Evolutionary conservation across 176 grass and related monocot species (phyloP), one percentile per base, ranked within the genome.

Genomic region (Ampelocalamus luodianensis): DNA sequence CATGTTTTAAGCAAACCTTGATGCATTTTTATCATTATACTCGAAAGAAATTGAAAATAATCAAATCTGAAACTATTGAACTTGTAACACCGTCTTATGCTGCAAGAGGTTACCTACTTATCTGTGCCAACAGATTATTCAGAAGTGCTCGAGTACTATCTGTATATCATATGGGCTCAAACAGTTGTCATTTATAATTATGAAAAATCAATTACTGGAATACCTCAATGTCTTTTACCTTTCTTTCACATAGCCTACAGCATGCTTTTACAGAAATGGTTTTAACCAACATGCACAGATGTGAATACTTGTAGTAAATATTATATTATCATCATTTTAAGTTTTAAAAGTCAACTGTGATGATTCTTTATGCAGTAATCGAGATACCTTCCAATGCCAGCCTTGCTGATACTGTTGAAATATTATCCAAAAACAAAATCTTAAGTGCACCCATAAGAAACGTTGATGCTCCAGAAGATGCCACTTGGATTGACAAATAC

Each of bases 401-500:
- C 55, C 85, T 98, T 78, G 89, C 93, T 79, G 87, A 95, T 85
- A 80, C 89, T 58, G 91, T 98, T 3, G 88, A 93, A 62, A 95
- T 78, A 77, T 85, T 98, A 48, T 98, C 96, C n/a, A 98, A 93
- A 80, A 94, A 92, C 81, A 98, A 95, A 87, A 93, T 95, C 50
- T 85, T 98, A 90, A 93, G 96, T 66, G 93, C 93, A 69, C 96
- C 93, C 32, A 90, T 98, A 74, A 89, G 91, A 78, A 91, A 95
- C 22, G 91, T 95, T 9, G 86, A 95, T 82, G 93, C 93, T 62
- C 91, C 93, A 46, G 91, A 95, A 85, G 93, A 98, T 79, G 93
- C 93, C 62, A 98, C 83, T 80, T 98, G 96, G 96, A 95, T 98
- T 74, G 96, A 98, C 76, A 92, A 89, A 84, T 98, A 98, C 73